Evolutionary conservation across 2,329 filamentous ascomycete genomes (phyloP).

Genomic region (Sclerotinia borealis): DNA sequence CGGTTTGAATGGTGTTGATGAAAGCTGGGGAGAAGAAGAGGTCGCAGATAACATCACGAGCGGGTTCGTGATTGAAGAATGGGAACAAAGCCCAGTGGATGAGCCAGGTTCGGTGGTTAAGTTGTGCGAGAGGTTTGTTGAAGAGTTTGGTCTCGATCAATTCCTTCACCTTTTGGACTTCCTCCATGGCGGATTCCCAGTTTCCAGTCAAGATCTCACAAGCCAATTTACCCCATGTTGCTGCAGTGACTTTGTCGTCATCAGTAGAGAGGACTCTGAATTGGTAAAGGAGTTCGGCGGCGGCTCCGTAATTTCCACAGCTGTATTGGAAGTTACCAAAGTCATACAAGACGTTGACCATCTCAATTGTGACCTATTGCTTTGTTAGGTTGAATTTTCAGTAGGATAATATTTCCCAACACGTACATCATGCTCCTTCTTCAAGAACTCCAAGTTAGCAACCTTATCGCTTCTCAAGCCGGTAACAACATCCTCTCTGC

Average conservation of each 20-base stretch:
- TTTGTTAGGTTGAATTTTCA: constrained; percentile 15
- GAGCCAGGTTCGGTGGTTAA: constrained; percentile 93
- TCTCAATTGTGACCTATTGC: constrained; percentile 73
- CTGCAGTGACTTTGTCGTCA: constrained; percentile 92
- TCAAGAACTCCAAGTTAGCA: constrained; percentile 95
- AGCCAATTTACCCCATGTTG: constrained; percentile 96
- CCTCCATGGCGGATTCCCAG: constrained; percentile 91
- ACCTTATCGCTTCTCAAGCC: constrained; percentile 95
- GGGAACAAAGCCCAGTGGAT: constrained; percentile 99
- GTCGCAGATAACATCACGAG: constrained; percentile 85
- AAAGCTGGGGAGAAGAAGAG: constrained; percentile 95
- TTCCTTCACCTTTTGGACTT: constrained; percentile 85
- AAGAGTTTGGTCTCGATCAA: constrained; percentile 91
- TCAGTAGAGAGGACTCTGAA: constrained; percentile 98
- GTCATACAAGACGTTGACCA: constrained; percentile 93
- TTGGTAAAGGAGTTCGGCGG: constrained; percentile 90
- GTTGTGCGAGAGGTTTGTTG: constrained; percentile 91
- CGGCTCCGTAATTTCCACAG: constrained; percentile 87
- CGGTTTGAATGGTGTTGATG: constrained; percentile 99
- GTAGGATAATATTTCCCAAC: neutral
- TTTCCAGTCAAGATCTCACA: constrained; percentile 91
- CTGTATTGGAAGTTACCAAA: constrained; percentile 97
- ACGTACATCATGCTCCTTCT: constrained; percentile 86
- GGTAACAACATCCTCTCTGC: constrained; percentile 81
- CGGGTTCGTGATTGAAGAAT: constrained; percentile 94